These are phyloP conservation scores for Mycena polygramma DNA, from an alignment of 768 basidiomycete genomes.

Conservation along the genomic window DNA sequence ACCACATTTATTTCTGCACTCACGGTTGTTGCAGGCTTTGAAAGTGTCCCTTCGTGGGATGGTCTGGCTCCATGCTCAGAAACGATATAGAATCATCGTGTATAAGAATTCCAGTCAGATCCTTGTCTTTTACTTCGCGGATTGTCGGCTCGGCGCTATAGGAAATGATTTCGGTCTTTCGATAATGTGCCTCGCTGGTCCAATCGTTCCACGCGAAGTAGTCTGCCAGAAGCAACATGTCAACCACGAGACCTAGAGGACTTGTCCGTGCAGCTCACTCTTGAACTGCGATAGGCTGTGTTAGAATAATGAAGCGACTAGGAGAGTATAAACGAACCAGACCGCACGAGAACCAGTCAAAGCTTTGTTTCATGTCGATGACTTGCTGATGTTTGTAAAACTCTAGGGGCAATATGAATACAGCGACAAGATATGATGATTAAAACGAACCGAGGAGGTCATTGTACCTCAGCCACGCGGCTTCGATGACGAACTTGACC, in stretches of 20 bases:
- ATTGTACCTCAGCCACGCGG: slow-evolving; percentile 14
- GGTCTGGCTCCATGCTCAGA: background rate
- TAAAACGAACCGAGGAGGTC: slow-evolving; percentile 14
- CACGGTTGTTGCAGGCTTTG: no score
- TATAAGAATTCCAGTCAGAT: slow-evolving; percentile 2
- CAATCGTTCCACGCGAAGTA: slow-evolving; percentile 29
- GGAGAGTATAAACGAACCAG: slow-evolving; percentile 7
- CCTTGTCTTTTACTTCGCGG: background rate
- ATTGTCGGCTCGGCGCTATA: background rate
- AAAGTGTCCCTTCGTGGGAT: no score
- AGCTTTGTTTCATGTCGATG: slow-evolving; percentile 20
- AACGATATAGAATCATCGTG: background rate
- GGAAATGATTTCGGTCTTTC: slow-evolving; percentile 1
- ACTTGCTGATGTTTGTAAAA: slow-evolving; percentile 25
- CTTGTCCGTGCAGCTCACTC: no score
- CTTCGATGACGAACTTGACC: slow-evolving; percentile 21
- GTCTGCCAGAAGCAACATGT: background rate
- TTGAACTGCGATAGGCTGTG: slow-evolving; percentile 2
- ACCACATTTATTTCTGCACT: no score
- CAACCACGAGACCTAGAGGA: background rate
- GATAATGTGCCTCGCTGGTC: background rate
- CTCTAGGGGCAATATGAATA: no score
- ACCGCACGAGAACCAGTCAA: slow-evolving; percentile 35
- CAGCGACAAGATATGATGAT: no score
- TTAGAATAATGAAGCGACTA: background rate